Conservation (phyloP, 192 early-diverging fungal genomes). For the Podila minutissima region DNA sequence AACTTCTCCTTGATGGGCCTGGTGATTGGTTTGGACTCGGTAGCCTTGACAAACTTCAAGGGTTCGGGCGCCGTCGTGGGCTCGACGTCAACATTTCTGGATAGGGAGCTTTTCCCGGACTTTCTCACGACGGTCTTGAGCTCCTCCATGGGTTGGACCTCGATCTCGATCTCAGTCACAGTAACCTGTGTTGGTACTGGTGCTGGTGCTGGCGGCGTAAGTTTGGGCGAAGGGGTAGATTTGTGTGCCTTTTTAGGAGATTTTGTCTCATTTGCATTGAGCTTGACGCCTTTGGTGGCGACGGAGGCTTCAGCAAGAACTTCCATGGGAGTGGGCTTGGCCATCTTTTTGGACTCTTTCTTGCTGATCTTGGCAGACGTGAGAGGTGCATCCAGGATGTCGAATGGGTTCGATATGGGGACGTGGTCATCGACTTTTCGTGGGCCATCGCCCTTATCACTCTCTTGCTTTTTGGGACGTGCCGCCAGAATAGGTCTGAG, state of each 20-base stretch:
- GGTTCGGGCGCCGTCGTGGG: neutral
- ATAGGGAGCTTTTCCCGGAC: conserved; percentile 1
- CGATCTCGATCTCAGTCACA: neutral
- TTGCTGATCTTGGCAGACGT: neutral
- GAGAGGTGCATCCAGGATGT: conserved; percentile 2
- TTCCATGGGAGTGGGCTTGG: neutral
- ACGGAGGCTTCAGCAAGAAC: neutral
- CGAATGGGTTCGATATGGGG: conserved; percentile 16
- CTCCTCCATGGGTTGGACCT: neutral
- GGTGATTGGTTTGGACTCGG: no score
- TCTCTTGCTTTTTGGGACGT: conserved; percentile 12
- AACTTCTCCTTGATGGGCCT: neutral
- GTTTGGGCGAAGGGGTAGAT: no score
- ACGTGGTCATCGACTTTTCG: conserved; percentile 8
- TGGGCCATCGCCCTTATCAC: neutral
- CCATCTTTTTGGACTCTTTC: neutral
- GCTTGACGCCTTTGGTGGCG: neutral
- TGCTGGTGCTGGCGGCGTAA: neutral
- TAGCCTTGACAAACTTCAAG: neutral
- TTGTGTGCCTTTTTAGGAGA: neutral
- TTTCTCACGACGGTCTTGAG: conserved; percentile 7
- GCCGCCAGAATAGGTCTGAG: neutral
- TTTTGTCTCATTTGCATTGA: neutral
- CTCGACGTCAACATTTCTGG: neutral
- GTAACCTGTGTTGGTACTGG: neutral